phyloP scores from a whole-genome alignment of 2,329 filamentous ascomycete genomes.

The Alternaria alternata region DNA sequence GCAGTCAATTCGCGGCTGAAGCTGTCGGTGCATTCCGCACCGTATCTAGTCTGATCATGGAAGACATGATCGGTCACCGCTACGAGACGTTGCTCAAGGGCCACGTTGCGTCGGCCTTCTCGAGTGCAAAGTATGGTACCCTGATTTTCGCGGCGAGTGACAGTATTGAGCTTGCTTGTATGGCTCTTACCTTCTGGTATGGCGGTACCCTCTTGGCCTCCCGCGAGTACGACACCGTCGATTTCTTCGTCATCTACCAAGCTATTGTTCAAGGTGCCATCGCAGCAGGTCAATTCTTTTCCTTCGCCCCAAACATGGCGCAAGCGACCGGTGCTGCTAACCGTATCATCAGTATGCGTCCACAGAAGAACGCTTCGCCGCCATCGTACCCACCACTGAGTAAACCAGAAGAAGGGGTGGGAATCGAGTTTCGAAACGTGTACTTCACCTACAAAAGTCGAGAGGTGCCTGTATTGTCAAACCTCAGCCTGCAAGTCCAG shows the following conservation, averaged over 20 bases:
- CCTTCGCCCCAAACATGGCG: conserved; percentile 58
- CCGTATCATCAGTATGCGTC: conserved; percentile 47
- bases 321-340: conserved; percentile 49
- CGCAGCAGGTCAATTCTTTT: conserved; percentile 51
- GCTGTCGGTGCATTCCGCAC: conserved; percentile 78
- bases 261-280: conserved; percentile 57
- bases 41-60: conserved; percentile 73
- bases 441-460: conserved; percentile 93
- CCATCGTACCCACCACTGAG: conserved; percentile 21
- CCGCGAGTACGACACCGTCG: conserved; percentile 57
- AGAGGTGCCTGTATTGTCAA: conserved; percentile 69
- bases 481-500: conserved; percentile 55
- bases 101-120: conserved; percentile 68
- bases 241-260: conserved; percentile 64
- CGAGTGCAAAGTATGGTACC: conserved; percentile 68
- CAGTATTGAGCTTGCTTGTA: conserved; percentile 69
- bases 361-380: conserved; percentile 16
- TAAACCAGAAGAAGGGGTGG: conserved; percentile 24
- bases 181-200: conserved; percentile 68
- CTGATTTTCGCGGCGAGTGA: conserved; percentile 75
- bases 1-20: conserved; percentile 77
- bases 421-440: conserved; percentile 88
- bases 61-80: conserved; percentile 68
- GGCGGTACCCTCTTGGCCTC: conserved; percentile 51
- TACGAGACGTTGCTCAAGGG: conserved; percentile 67